These are phyloP conservation scores for Pelargonium fulgidum DNA, from an alignment of 441 rosid species.

Conservation along the genomic window DNA sequence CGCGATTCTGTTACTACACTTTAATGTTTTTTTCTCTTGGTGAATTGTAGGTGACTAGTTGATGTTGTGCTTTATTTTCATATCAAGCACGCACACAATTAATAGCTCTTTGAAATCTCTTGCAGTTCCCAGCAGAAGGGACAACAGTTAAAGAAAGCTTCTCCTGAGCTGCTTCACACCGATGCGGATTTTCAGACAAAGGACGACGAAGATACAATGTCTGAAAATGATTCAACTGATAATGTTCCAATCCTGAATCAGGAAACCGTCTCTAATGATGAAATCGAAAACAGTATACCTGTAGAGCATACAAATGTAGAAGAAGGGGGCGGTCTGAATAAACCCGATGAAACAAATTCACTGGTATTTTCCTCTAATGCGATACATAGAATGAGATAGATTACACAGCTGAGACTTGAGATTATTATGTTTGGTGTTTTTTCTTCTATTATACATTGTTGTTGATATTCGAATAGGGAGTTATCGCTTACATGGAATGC, in stretches of 20 bases:
- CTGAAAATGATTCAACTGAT: slow-evolving; percentile 26
- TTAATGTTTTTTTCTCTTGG: too few species aligned
- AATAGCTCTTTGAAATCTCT: slow-evolving; percentile 1
- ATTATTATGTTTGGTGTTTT: not conserved
- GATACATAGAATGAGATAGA: slow-evolving; percentile 4
- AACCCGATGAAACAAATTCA: slow-evolving; percentile 41
- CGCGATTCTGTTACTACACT: too few species aligned
- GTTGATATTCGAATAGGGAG: not conserved
- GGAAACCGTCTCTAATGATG: slow-evolving; percentile 21
- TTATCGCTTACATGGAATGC: not conserved
- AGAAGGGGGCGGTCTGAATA: slow-evolving; percentile 21
- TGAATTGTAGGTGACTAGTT: too few species aligned
- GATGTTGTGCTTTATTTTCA: too few species aligned
- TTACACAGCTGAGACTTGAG: not conserved
- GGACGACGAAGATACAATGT: slow-evolving; percentile 37
- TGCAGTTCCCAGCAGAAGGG: slow-evolving; percentile 41
- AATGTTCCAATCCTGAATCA: slow-evolving; percentile 19
- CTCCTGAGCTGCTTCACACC: slow-evolving; percentile 35
- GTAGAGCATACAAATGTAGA: slow-evolving; percentile 25
- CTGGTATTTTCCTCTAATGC: slow-evolving; percentile 37
- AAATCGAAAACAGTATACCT: slow-evolving; percentile 15
- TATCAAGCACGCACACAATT: too few species aligned
- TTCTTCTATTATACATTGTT: not conserved
- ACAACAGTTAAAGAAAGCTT: slow-evolving; percentile 46
- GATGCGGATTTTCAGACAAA: slow-evolving; percentile 27